A percentile compares a stretch with the other conserved stretches of the same genome.
These are phyloP conservation scores for Penicillium crustosum DNA, from an alignment of 2,329 filamentous ascomycete species.

Conservation along the genomic window DNA sequence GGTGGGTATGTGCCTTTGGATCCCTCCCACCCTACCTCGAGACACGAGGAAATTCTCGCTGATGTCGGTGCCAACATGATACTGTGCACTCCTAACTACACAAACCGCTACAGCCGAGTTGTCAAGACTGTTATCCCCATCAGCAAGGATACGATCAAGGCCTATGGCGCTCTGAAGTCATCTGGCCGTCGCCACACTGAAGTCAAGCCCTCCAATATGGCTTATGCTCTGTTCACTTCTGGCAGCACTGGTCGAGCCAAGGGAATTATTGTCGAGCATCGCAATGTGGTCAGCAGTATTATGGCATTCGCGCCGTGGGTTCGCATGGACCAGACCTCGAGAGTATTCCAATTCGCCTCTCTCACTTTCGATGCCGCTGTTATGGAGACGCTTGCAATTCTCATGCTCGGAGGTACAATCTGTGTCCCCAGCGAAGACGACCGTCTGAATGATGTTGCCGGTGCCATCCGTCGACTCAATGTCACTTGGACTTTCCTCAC, in stretches of 20 bases:
- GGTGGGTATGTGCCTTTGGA: constrained; percentile 38
- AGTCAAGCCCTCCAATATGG: constrained; percentile 29
- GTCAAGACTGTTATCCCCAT: constrained; percentile 36
- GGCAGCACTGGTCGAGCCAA: constrained; percentile 41
- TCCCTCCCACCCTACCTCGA: constrained; percentile 35
- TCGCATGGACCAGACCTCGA: constrained; percentile 24
- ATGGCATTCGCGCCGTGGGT: constrained; percentile 32
- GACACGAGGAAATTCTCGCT: constrained; percentile 35
- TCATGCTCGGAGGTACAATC: constrained; percentile 47
- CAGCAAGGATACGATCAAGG: constrained; percentile 34
- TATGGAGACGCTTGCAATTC: constrained; percentile 40
- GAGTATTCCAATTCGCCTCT: constrained; percentile 47
- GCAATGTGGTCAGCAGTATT: constrained; percentile 34
- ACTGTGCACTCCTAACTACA: constrained; percentile 35
- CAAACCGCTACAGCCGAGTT: constrained; percentile 28
- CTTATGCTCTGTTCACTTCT: constrained; percentile 40
- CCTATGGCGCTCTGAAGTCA: constrained; percentile 23
- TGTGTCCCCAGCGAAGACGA: constrained; percentile 50
- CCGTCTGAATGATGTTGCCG: constrained; percentile 49
- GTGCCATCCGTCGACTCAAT: constrained; percentile 50
- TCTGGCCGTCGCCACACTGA: background rate
- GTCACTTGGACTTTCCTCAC: constrained; percentile 51
- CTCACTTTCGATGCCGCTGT: constrained; percentile 49
- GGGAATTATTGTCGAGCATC: constrained; percentile 39
- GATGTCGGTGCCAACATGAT: constrained; percentile 35